A percentile compares a stretch with the other conserved stretches of the same genome.
phyloP scores from a whole-genome alignment of 2,329 filamentous ascomycete species.

The Pseudogymnoascus sp. region DNA sequence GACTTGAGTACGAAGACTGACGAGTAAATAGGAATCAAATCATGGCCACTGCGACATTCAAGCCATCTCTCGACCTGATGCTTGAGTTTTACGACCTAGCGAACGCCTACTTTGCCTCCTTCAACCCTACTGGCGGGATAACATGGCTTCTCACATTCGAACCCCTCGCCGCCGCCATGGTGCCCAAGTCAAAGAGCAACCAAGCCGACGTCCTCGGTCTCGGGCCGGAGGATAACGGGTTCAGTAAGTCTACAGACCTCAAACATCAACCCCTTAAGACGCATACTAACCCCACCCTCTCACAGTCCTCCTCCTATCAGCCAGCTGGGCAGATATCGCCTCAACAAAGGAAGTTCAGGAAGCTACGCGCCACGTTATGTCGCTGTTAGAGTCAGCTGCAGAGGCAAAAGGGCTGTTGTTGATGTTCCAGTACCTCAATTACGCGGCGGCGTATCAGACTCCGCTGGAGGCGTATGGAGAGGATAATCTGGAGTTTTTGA shows the following conservation, averaged over 20 bases:
- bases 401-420: background rate
- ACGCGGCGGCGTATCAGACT: background rate
- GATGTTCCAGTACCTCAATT: conserved; percentile 13
- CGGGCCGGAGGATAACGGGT: background rate
- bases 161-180: background rate
- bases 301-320: background rate
- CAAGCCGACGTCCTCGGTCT: background rate
- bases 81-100: background rate
- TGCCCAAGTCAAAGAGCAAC: background rate
- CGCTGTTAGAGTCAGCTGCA: background rate
- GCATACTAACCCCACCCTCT: background rate
- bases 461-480: conserved; percentile 10
- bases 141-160: background rate
- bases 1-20: background rate
- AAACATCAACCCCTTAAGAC: background rate
- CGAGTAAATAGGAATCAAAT: background rate
- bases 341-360: background rate
- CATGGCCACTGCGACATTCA: background rate
- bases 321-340: background rate
- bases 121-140: background rate
- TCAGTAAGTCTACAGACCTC: background rate
- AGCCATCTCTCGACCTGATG: background rate
- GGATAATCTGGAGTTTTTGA: conserved; percentile 12
- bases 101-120: background rate
- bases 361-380: background rate